Base-by-base conservation (phyloP, 352 stramenopile genomes). In the Globisporangium recalcitrans region DNA sequence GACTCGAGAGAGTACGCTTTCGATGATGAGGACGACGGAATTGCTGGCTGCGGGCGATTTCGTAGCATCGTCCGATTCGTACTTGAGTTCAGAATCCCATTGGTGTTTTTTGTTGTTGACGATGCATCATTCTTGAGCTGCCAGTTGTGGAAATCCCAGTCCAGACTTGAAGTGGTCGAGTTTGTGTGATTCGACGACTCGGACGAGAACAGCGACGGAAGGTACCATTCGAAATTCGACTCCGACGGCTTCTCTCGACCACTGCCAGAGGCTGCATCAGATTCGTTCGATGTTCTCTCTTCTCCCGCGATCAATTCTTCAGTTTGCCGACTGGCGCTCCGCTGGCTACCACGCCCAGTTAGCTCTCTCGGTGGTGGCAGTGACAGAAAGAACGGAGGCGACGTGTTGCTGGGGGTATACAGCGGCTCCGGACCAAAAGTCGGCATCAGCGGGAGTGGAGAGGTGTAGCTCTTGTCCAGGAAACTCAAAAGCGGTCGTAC, bases 71-170 rank as follows among this genome's bases (percentile, higher is more conserved):
- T 8, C 27, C 59, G 57, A 26, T 46, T 53, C 24, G 40, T 4
- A 21, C 40, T 31, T 14, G 52, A 9, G 22, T 4, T 62, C 27
- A 53, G 26, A n/a, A 53, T 52, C 4, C 46, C 32, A 16, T 27
- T 49, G 9, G 46, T 62, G 14, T 54, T 59, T 34, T 36, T 36
- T 2, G 22, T 44, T 32, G 44, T n/a, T 36, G 63, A 53, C 4
- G 52, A 46, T 5, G 60, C 40, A 1, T 62, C 64, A 13, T 55
- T 65, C 48, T 67, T 62, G n/a, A 74, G 64, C 22, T 71, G 62
- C 54, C 75, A 91, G 40, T 82, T 70, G 51, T 88, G 71, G 46
- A 91, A 93, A 72, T 93, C 80, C 84, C 84, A 93, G 51, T 93
- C 84, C 24, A 91, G 70, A 8, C 75, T 76, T 52, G 84, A 85